A percentile compares a stretch with the other conserved stretches of the same genome.
phyloP scores from a whole-genome alignment of 345 rosid species.

The Syzygium oleosum region DNA sequence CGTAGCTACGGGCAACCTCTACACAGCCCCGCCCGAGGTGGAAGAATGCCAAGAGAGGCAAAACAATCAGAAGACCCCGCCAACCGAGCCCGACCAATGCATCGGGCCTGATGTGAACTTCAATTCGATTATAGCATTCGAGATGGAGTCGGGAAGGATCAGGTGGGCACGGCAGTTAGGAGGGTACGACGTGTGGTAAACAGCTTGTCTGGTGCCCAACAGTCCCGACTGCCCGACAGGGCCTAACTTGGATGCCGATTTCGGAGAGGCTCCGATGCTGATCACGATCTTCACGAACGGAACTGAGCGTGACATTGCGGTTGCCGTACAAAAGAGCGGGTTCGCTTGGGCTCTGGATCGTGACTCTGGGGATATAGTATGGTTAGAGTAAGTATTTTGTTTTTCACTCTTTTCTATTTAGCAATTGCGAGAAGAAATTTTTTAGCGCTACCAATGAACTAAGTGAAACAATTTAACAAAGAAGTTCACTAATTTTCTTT shows the following conservation, averaged over 20 bases:
- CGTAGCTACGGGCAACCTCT: conserved; percentile 33
- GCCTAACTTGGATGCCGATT: conserved; percentile 43
- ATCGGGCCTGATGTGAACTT: conserved; percentile 20
- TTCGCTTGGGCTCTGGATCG: conserved; percentile 38
- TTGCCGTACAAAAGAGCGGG: conserved; percentile 1
- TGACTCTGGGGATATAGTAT: conserved; percentile 18
- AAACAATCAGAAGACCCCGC: conserved; percentile 27
- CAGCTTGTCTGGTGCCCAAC: conserved; percentile 25
- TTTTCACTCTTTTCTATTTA: not conserved
- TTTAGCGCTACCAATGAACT: not conserved
- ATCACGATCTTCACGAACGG: conserved; percentile 8
- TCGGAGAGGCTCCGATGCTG: conserved; percentile 19
- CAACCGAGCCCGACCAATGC: conserved; percentile 31
- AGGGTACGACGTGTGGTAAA: conserved; percentile 27
- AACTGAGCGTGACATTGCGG: conserved; percentile 8
- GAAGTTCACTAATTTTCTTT: not conserved
- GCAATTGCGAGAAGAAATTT: not conserved
- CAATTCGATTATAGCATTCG: conserved; percentile 25
- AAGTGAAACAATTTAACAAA: not conserved
- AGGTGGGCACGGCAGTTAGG: conserved; percentile 32
- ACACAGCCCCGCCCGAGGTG: conserved; percentile 25
- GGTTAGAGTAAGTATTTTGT: conserved; percentile 16
- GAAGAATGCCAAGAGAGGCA: conserved; percentile 23
- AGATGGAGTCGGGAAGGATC: conserved; percentile 21
- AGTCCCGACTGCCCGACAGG: conserved; percentile 38